Percentiles rank a stretch among this genome's conserved stretches.
These are phyloP conservation scores for Tephrocybe sp. DNA, from an alignment of 768 basidiomycete genomes.

Conservation along the genomic window DNA sequence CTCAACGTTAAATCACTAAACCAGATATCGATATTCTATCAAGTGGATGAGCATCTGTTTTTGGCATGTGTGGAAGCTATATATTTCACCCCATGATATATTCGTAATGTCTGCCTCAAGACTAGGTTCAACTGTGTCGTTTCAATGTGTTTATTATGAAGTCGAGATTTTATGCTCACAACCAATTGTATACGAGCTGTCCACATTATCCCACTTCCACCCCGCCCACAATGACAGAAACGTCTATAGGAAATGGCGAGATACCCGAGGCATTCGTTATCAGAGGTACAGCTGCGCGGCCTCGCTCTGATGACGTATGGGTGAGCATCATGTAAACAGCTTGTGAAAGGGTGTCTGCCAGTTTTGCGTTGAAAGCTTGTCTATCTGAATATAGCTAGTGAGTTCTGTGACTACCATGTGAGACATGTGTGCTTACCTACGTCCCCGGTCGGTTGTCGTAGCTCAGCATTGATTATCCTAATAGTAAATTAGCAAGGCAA, in stretches of 20 bases:
- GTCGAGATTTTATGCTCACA: no score
- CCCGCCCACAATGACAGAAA: conserved; percentile 68
- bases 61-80: no score
- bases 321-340: conserved; percentile 70
- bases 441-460: conserved; percentile 69
- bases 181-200: no score
- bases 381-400: conserved; percentile 28
- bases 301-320: conserved; percentile 77
- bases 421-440: conserved; percentile 40
- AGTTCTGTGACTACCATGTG: background rate
- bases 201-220: conserved; percentile 45
- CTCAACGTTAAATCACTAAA: no score
- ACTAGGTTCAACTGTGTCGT: no score
- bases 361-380: conserved; percentile 54
- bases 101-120: no score
- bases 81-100: no score
- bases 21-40: no score
- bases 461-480: conserved; percentile 80
- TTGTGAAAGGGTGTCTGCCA: conserved; percentile 62
- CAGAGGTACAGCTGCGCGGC: conserved; percentile 71
- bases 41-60: no score
- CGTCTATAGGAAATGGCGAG: conserved; percentile 78
- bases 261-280: conserved; percentile 78
- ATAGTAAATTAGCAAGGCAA: background rate
- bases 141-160: no score